These are phyloP conservation scores for Sanghuangporus weigelae DNA, from an alignment of 1,284 basidiomycete species.

Conservation along the genomic window DNA sequence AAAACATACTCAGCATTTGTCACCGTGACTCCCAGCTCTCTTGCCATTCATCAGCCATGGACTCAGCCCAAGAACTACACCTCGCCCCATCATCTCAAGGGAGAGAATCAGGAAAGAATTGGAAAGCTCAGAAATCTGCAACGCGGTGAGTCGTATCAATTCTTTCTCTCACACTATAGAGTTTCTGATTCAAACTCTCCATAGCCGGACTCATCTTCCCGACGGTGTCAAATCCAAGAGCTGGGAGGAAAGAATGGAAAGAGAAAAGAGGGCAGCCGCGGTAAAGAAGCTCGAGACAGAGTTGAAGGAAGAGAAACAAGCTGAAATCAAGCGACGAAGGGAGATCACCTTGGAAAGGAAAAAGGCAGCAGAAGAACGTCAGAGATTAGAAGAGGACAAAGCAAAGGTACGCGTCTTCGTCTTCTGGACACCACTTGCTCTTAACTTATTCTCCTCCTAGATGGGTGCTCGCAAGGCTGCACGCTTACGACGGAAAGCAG, in stretches of 20 bases:
- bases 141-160: conserved; percentile 46
- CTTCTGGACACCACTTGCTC: not conserved
- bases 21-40: not conserved
- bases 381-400: conserved; percentile 65
- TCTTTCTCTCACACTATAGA: not conserved
- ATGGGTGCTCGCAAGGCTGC: conserved; percentile 76
- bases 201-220: conserved; percentile 65
- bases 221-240: conserved; percentile 57
- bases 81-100: conserved; percentile 52
- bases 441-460: conserved; percentile 32
- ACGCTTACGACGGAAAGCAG: conserved; percentile 61
- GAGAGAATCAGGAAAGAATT: conserved; percentile 60
- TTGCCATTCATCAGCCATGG: not conserved
- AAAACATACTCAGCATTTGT: not conserved
- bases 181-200: conserved; percentile 1
- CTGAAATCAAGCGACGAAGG: conserved; percentile 55
- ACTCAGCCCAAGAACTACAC: conserved; percentile 23
- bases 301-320: conserved; percentile 69
- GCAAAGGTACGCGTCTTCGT: conserved; percentile 44
- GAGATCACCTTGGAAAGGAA: conserved; percentile 66
- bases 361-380: conserved; percentile 64
- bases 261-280: conserved; percentile 56
- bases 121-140: conserved; percentile 59
- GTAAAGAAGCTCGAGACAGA: conserved; percentile 68
- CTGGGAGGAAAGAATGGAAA: conserved; percentile 66